These are phyloP conservation scores for Fraxinus sp. DNA, from an alignment of 305 asterid species.

Conservation along the genomic window DNA sequence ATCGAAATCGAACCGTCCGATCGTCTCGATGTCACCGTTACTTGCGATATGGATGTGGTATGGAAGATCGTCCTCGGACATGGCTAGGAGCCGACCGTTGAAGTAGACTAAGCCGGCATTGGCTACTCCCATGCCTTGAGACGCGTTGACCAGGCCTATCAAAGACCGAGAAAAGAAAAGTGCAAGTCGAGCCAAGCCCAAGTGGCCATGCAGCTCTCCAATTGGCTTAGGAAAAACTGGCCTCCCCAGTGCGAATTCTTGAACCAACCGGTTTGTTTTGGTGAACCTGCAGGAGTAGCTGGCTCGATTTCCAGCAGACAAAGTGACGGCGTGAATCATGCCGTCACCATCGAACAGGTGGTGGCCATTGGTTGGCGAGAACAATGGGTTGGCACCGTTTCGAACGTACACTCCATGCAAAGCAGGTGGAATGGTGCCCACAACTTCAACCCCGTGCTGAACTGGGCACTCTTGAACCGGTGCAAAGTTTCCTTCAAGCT, in stretches of 20 bases:
- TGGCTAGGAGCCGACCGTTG: conserved; percentile 50
- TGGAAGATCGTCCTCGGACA: conserved; percentile 68
- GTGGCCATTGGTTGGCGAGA: conserved; percentile 49
- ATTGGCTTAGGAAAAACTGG: conserved; percentile 56
- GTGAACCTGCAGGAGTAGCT: conserved; percentile 60
- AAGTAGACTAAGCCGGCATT: conserved; percentile 53
- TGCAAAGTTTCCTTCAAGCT: conserved; percentile 54
- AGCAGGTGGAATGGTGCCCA: conserved; percentile 42
- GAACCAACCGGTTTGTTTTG: conserved; percentile 42
- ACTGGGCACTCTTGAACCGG: conserved; percentile 60
- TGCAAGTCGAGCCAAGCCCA: conserved; percentile 55
- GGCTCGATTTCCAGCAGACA: conserved; percentile 32
- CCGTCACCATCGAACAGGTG: conserved; percentile 73
- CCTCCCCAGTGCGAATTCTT: conserved; percentile 47
- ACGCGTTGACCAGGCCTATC: conserved; percentile 32
- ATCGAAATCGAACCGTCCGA: conserved; percentile 44
- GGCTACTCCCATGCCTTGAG: conserved; percentile 43
- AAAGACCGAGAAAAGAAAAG: conserved; percentile 38
- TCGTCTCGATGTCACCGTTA: conserved; percentile 50
- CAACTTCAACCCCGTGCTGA: conserved; percentile 47
- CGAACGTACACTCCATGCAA: conserved; percentile 49
- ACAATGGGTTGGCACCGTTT: conserved; percentile 61
- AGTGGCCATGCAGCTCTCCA: conserved; percentile 58
- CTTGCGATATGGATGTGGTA: conserved; percentile 34
- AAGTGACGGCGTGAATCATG: conserved; percentile 57